phyloP scores from a whole-genome alignment of 2,329 filamentous ascomycete genomes.

The Aureobasidium sp. region DNA sequence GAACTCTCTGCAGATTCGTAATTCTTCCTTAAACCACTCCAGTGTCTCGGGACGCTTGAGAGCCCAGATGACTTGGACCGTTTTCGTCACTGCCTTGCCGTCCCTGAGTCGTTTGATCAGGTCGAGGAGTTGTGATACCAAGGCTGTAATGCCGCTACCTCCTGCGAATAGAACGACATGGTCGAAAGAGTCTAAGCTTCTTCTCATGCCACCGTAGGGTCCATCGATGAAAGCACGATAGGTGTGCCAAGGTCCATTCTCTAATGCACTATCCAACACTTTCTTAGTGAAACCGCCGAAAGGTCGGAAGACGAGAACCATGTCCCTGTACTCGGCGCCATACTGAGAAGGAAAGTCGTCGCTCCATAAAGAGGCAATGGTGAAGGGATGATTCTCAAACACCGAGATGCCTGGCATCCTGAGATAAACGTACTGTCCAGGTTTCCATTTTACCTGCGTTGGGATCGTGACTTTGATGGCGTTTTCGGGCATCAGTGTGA shows the following conservation, averaged over 20 bases:
- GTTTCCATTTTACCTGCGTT: conserved; percentile 85
- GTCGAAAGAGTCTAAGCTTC: conserved; percentile 84
- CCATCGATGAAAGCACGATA: conserved; percentile 90
- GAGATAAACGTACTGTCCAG: conserved; percentile 90
- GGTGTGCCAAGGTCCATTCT: conserved; percentile 82
- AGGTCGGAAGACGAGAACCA: conserved; percentile 83
- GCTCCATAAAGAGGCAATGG: conserved; percentile 84
- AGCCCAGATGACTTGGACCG: conserved; percentile 88
- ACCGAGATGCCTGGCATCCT: conserved; percentile 87
- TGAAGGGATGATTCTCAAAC: conserved; percentile 92
- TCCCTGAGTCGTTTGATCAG: conserved; percentile 96
- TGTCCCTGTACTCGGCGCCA: conserved; percentile 78
- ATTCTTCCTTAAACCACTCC: conserved; percentile 96
- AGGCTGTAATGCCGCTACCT: conserved; percentile 86
- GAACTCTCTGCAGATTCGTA: conserved; percentile 81
- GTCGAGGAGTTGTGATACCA: conserved; percentile 83
- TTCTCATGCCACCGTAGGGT: conserved; percentile 88
- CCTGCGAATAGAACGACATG: conserved; percentile 89
- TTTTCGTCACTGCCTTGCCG: conserved; percentile 84
- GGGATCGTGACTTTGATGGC: conserved; percentile 94
- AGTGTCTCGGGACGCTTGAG: conserved; percentile 85
- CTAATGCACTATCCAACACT: conserved; percentile 72
- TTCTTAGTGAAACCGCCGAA: conserved; percentile 84
- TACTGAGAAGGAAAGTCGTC: conserved; percentile 91
- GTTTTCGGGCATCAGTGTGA: conserved; percentile 83